Evolutionary conservation across 345 rosid species (phyloP).

Genomic region (Rhizophora mangle): DNA sequence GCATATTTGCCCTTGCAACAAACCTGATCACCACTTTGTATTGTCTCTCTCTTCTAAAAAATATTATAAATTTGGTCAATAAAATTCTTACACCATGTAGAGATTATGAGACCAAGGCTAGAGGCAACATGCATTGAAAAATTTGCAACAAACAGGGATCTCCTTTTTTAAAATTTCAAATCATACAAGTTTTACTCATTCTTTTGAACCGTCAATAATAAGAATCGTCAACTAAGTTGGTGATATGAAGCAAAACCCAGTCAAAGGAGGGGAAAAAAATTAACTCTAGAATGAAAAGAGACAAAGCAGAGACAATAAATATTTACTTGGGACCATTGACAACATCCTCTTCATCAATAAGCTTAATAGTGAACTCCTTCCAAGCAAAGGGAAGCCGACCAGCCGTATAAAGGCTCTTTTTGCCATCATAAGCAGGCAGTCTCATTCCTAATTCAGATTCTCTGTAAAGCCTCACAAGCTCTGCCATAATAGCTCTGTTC

Average conservation of each 20-base stretch:
- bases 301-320: conserved; percentile 1
- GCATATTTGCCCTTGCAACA: conserved; percentile 80
- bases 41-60: conserved; percentile 69
- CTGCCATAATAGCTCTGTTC: conserved; percentile 93
- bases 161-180: neutral
- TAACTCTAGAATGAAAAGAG: conserved; percentile 5
- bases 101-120: conserved; percentile 1
- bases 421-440: conserved; percentile 98
- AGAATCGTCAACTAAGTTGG: conserved; percentile 2
- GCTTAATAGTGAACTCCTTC: conserved; percentile 83
- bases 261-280: neutral
- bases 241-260: conserved; percentile 4
- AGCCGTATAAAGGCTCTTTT: conserved; percentile 94
- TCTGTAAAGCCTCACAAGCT: conserved; percentile 77
- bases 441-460: conserved; percentile 90
- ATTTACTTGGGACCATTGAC: conserved; percentile 79
- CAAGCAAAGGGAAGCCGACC: conserved; percentile 87
- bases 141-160: neutral
- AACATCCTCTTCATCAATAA: conserved; percentile 74
- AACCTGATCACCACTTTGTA: conserved; percentile 82
- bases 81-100: neutral
- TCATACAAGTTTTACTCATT: neutral
- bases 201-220: neutral
- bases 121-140: neutral
- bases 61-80: conserved; percentile 9